Base-by-base conservation (phyloP, 1,284 basidiomycete species). In the Fomitopsis pinicola region DNA sequence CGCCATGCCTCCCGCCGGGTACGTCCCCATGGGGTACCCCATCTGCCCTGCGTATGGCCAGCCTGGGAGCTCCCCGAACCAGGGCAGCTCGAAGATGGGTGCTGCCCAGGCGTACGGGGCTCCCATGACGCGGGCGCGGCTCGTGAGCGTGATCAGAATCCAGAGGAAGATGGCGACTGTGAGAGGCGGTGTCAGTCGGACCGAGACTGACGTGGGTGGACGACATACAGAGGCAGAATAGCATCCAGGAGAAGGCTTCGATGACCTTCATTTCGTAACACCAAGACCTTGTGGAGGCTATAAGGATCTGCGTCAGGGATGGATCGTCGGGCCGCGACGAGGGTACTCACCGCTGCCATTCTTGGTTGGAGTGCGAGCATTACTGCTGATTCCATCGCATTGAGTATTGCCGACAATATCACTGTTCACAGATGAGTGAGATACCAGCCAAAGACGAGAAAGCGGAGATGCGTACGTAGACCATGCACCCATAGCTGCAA, bases 251-350 rank as follows among this genome's bases (percentile, higher is more conserved):
- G 71, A 92, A 85, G 1, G 87, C 89, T 66, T 91, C 82, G 42
- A 90, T 80, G 59, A 86, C 84, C 72, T 88, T 90, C 85, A 91
- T 89, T 69, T 91, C 82, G 71, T 89, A 88, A 71, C 90, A 92
- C 64, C 82, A 91, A 26, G 75, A 71, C 66, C 77, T 76, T 2
- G 75, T 74, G 56, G 81, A 81, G 62, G 85, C 90, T 92, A 59
- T n/a, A 17, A 45, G 59, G 52, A 58, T 44, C 26, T 64, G 35
- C 9, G 59, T 50, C 28, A 55, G 40, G 55, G 28, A 42, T 33
- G 59, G 42, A 17, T 9, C 17, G 22, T 30, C 5, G 22, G 22
- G 28, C 22, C 19, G 17, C n/a, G 33, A 6, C 22, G 35, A 54
- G 26, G 30, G 36, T 38, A 75, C 84, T 69, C 68, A 89, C 88